Evolutionary conservation across 495 filamentous ascomycete species (phyloP).

Genomic region (Poronia punctata): DNA sequence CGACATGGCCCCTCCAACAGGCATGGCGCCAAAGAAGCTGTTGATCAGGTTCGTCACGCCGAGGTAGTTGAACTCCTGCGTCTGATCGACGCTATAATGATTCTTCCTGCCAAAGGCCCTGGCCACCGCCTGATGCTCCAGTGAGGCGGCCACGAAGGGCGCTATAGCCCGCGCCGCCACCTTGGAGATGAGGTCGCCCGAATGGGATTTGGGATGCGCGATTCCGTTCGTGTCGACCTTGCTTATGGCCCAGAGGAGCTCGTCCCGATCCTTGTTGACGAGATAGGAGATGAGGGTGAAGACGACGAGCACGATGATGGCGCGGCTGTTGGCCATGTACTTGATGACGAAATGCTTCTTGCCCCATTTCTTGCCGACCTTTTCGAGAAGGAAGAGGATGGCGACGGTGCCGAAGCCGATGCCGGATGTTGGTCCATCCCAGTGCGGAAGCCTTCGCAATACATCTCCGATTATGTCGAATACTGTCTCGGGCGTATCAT

Average conservation of each 20-base stretch:
- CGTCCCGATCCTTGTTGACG: constrained; percentile 37
- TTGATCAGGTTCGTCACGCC: constrained; percentile 43
- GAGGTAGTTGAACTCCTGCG: constrained; percentile 42
- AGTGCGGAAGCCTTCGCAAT: constrained; percentile 31
- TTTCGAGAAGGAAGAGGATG: constrained; percentile 36
- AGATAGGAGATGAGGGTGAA: constrained; percentile 42
- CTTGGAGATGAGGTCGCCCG: constrained; percentile 26
- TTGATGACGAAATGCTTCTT: constrained; percentile 35
- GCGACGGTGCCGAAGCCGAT: constrained; percentile 41
- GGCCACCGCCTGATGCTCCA: constrained; percentile 45
- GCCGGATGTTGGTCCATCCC: constrained; percentile 36
- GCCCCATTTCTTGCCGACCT: constrained; percentile 41
- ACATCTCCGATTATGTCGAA: constrained; percentile 37
- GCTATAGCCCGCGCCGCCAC: constrained; percentile 34
- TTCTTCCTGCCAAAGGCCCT: constrained; percentile 41
- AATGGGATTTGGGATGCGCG: constrained; percentile 30
- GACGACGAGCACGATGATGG: constrained; percentile 39
- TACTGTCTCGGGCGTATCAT: constrained; percentile 31
- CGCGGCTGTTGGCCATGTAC: constrained; percentile 38
- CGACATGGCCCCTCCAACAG: constrained; percentile 43
- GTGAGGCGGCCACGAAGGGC: constrained; percentile 37
- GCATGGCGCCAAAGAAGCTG: constrained; percentile 43
- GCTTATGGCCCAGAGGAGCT: constrained; percentile 33
- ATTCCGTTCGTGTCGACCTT: constrained; percentile 39
- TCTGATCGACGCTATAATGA: constrained; percentile 41